phyloP scores from a whole-genome alignment of 768 basidiomycete species.

The Zangia roseola region DNA sequence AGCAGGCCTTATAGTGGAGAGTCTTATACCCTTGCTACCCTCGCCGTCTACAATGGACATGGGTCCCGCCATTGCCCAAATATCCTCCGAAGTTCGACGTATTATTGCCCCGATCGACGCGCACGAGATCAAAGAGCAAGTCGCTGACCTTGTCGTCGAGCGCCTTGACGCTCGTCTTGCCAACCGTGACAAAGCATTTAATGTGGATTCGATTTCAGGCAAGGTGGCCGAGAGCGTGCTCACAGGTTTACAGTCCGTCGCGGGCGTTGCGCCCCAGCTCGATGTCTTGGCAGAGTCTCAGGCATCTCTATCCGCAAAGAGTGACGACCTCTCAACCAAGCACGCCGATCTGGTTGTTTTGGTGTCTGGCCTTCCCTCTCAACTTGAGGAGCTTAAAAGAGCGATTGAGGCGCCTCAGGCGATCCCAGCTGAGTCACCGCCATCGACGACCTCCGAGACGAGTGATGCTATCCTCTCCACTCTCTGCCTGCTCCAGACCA shows the following conservation, averaged over 20 bases:
- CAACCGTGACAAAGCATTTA: constrained; percentile 71
- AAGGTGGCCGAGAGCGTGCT: constrained; percentile 57
- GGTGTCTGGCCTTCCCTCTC: constrained; percentile 48
- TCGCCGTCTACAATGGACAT: constrained; percentile 45
- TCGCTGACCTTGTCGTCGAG: constrained; percentile 85
- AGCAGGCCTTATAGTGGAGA: constrained; percentile 74
- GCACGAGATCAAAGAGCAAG: constrained; percentile 86
- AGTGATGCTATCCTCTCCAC: constrained; percentile 32
- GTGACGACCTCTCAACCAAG: constrained; percentile 35
- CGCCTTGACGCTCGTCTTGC: constrained; percentile 78
- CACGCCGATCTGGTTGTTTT: constrained; percentile 42
- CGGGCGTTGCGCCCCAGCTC: constrained; percentile 39
- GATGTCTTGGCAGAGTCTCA: constrained; percentile 43
- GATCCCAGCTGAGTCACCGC: constrained; percentile 17
- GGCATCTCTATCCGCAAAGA: constrained; percentile 39
- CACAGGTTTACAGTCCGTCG: constrained; percentile 42
- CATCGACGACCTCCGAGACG: constrained; percentile 12
- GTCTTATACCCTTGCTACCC: constrained; percentile 65
- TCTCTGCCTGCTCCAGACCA: constrained; percentile 45
- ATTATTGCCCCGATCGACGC: constrained; percentile 77
- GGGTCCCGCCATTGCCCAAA: constrained; percentile 52
- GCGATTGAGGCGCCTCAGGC: constrained; percentile 37
- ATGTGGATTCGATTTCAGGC: constrained; percentile 53
- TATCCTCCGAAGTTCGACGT: constrained; percentile 68
- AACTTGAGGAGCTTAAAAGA: constrained; percentile 44